phyloP scores from a whole-genome alignment of 106 monocot species.

The Chionographis japonica region DNA sequence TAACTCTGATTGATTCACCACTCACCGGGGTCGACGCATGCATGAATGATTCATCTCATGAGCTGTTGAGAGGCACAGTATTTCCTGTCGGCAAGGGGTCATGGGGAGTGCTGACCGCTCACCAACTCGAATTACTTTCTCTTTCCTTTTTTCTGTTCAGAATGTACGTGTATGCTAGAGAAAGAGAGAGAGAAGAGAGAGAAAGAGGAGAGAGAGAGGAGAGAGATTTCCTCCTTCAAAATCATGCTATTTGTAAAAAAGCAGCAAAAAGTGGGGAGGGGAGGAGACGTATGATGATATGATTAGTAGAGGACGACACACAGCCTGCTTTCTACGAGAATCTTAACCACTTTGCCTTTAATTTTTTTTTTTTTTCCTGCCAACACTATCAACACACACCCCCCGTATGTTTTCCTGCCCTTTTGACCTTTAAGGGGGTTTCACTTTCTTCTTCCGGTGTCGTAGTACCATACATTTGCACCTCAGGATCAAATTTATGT shows the following conservation, averaged over 20 bases:
- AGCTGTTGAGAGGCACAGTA: neutral
- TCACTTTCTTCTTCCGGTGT: neutral
- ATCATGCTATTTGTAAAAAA: neutral
- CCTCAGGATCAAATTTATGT: too few relatives aligned
- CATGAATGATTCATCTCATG: too few relatives aligned
- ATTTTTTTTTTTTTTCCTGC: neutral
- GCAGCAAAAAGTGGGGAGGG: neutral
- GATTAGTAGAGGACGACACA: slow-evolving; percentile 8
- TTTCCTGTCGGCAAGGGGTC: slow-evolving; percentile 15
- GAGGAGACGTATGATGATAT: slow-evolving; percentile 4
- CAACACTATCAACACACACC: neutral
- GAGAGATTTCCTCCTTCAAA: neutral
- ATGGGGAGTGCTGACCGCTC: slow-evolving; percentile 12
- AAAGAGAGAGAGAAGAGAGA: too few relatives aligned
- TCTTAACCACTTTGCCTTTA: slow-evolving; percentile 1
- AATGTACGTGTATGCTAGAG: too few relatives aligned
- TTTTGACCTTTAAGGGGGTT: slow-evolving; percentile 7
- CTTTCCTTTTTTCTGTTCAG: too few relatives aligned
- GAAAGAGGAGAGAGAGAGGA: neutral
- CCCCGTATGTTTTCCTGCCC: neutral
- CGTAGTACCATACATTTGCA: too few relatives aligned
- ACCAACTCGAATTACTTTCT: slow-evolving; percentile 17
- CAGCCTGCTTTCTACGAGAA: slow-evolving; percentile 12
- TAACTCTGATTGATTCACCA: too few relatives aligned
- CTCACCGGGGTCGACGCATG: too few relatives aligned